A percentile compares a stretch with the other conserved stretches of the same genome.
Evolutionary conservation across 139 green algal species (phyloP).

Genomic region (Dunaliella primolecta): DNA sequence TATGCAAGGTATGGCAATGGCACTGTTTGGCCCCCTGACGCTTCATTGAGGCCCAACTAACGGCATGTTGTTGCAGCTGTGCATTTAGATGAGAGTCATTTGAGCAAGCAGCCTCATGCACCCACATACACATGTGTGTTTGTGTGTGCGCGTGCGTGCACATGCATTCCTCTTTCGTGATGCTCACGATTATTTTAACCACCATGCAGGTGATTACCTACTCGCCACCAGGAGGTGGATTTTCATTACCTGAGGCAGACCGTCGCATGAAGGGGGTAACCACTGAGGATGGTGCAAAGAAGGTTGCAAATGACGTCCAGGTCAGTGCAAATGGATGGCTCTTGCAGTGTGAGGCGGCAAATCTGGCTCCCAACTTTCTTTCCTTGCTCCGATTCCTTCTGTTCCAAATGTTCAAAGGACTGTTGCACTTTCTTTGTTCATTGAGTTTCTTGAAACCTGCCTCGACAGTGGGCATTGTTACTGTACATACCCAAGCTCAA

Average conservation of each 20-base stretch:
- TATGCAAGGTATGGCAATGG: too few species aligned
- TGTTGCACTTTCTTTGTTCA: neutral
- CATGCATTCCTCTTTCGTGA: too few species aligned
- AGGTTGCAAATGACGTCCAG: conserved; percentile 17
- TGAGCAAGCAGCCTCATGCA: too few species aligned
- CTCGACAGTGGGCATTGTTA: neutral
- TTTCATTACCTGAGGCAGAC: conserved; percentile 19
- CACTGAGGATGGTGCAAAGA: conserved; percentile 6
- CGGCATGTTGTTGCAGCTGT: too few species aligned
- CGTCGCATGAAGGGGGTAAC: neutral
- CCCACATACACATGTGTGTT: too few species aligned
- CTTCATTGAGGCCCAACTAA: too few species aligned
- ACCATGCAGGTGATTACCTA: conserved; percentile 42
- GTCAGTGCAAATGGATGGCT: neutral
- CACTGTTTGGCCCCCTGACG: too few species aligned
- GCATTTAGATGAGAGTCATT: too few species aligned
- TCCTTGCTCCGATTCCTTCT: too few species aligned
- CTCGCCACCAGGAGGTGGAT: conserved; percentile 31
- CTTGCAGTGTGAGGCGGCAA: neutral
- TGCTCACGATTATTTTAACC: too few species aligned
- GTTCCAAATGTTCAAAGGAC: too few species aligned
- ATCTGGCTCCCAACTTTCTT: neutral
- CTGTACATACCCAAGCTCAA: neutral
- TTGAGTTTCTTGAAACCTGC: neutral
- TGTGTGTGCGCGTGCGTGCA: too few species aligned